Base-by-base conservation (phyloP, 495 filamentous ascomycete species). In the Melanomma pulvis-pyrius region DNA sequence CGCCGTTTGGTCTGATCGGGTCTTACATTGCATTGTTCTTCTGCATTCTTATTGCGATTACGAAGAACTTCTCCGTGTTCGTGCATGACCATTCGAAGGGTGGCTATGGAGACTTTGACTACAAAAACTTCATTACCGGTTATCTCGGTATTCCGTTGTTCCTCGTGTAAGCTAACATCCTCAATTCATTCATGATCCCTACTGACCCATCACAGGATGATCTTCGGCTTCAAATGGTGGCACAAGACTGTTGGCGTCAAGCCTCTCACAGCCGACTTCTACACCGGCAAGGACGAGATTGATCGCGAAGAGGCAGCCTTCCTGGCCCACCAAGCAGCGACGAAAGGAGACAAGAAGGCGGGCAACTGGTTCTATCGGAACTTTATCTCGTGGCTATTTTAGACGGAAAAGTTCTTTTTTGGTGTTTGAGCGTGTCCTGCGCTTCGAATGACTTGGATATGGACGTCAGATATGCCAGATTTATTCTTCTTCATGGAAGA, bases 61-160 rank as follows among this genome's bases (percentile, higher is more conserved):
- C 88, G 65, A 92, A 93, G 81, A 88, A 92, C 73, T 94, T 86
- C 72, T 84, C 84, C 69, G 87, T 90, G 26, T 96, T 92, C 75
- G 76, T 81, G 4, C 73, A 79, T 63, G 76, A 70, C 24, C 77
- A 51, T 1, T 44, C 39, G 39, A n/a, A 12, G 39, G 17, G 9
- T 15, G 39, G 79, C 41, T 86, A 82, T 57, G 83, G 84, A 12
- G 80, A 82, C 46, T 88, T 87, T 73, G 57, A 65, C 34, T 86
- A 88, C 73, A 86, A 87, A 76, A 89, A 84, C 69, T 94, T 94
- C 76, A 83, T 96, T 75, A 93, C 90, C 0, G 86, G 86, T 4
- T 93, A 94, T 70, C 84, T 92, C 4, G 91, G 90, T 32, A 93
- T 96, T 71, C 88, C 89, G 4, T 77, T 93, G 15, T 96, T 91